Evolutionary conservation across 805 yeast species (phyloP).

Genomic region (Cyberlindnera misumaiensis): DNA sequence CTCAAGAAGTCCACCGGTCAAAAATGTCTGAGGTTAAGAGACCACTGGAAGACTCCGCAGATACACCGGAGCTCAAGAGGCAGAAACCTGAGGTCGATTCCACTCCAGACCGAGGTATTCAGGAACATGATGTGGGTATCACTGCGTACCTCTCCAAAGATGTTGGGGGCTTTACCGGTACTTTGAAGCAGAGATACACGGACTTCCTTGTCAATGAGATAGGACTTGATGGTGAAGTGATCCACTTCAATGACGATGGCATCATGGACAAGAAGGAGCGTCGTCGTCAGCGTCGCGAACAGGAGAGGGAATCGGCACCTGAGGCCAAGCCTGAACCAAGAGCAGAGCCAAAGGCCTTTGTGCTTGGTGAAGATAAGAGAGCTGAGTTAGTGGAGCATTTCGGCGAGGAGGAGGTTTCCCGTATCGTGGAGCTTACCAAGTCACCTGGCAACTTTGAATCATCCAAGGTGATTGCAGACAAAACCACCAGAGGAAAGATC

Average conservation of each 20-base stretch:
- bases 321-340: constrained; percentile 5
- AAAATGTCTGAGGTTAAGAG: constrained; percentile 19
- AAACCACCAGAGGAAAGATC: constrained; percentile 65
- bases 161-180: constrained; percentile 64
- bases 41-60: constrained; percentile 13
- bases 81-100: constrained; percentile 10
- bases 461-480: constrained; percentile 50
- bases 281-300: constrained; percentile 29
- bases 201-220: constrained; percentile 94
- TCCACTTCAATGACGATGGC: constrained; percentile 74
- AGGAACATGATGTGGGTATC: constrained; percentile 84
- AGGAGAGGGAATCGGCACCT: constrained; percentile 20
- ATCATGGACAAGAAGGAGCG: constrained; percentile 44
- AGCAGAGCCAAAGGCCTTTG: constrained; percentile 26
- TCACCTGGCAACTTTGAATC: constrained; percentile 52
- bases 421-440: constrained; percentile 45
- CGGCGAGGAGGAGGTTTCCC: constrained; percentile 53
- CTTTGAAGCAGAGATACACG: constrained; percentile 81
- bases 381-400: constrained; percentile 43
- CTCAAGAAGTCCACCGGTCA: too few species aligned
- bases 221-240: constrained; percentile 56
- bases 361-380: constrained; percentile 40
- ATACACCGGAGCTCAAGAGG: constrained; percentile 15
- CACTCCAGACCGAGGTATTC: constrained; percentile 35
- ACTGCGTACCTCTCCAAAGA: constrained; percentile 54